Conservation (phyloP, 768 basidiomycete species). For the Pholiota microspora region DNA sequence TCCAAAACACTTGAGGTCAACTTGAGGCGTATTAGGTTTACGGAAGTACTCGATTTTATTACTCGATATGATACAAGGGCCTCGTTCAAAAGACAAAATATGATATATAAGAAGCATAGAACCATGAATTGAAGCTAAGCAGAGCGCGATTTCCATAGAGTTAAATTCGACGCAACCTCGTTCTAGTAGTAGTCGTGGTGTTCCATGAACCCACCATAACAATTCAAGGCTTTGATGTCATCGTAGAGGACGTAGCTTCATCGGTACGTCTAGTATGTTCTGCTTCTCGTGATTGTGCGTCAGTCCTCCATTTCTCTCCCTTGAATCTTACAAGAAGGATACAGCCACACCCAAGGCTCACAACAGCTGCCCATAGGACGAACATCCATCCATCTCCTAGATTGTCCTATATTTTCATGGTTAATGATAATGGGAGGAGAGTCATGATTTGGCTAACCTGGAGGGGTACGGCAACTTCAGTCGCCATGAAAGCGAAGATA, state of each 20-base stretch:
- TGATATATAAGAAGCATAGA: too few relatives aligned
- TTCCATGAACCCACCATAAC: too few relatives aligned
- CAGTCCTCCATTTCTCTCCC: constrained; percentile 58
- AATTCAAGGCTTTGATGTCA: constrained; percentile 3
- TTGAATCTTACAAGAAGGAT: constrained; percentile 60
- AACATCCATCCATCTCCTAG: constrained; percentile 81
- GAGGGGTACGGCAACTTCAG: constrained; percentile 73
- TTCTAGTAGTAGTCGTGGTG: too few relatives aligned
- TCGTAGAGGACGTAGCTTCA: neutral
- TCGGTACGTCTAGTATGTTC: constrained; percentile 1
- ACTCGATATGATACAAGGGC: too few relatives aligned
- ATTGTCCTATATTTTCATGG: constrained; percentile 39
- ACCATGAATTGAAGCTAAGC: too few relatives aligned
- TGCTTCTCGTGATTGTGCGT: constrained; percentile 42
- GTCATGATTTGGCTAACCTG: constrained; percentile 40
- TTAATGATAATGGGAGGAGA: neutral
- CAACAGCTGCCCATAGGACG: constrained; percentile 54
- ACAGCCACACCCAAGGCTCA: constrained; percentile 51
- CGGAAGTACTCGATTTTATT: too few relatives aligned
- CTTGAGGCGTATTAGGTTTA: too few relatives aligned
- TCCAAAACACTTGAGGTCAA: too few relatives aligned
- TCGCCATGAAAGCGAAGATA: constrained; percentile 59
- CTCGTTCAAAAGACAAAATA: too few relatives aligned
- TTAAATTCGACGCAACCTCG: too few relatives aligned
- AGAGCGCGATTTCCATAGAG: too few relatives aligned